Evolutionary conservation across 2,329 filamentous ascomycete genomes (phyloP).

Genomic region (Ceratocystiopsis minuta): DNA sequence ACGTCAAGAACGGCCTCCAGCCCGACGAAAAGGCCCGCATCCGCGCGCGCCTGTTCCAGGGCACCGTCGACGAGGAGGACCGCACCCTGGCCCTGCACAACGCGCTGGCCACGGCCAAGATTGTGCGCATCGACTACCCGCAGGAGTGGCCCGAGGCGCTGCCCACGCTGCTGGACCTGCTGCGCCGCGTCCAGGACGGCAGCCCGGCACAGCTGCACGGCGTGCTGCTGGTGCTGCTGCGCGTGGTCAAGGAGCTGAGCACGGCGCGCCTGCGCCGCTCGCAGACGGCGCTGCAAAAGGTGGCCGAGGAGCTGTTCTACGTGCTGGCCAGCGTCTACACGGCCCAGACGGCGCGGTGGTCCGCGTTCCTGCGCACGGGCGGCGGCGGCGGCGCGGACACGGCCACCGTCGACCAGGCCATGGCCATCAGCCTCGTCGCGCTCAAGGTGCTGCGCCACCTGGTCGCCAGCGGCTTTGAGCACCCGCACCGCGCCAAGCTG

Average conservation of each 20-base stretch:
- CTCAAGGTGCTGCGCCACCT: conserved; percentile 69
- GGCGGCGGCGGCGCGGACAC: conserved; percentile 28
- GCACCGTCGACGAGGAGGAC: conserved; percentile 61
- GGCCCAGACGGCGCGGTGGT: conserved; percentile 54
- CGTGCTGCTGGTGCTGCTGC: conserved; percentile 58
- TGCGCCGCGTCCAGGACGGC: conserved; percentile 45
- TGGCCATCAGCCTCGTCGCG: conserved; percentile 60
- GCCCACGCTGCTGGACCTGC: conserved; percentile 42
- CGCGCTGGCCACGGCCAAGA: conserved; percentile 71
- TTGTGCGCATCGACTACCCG: conserved; percentile 79
- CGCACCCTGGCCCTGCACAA: conserved; percentile 68
- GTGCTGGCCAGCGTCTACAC: conserved; percentile 64
- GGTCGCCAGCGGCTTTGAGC: conserved; percentile 64
- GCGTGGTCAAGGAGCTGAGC: conserved; percentile 78
- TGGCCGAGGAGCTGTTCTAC: conserved; percentile 70
- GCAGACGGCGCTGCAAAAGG: conserved; percentile 56
- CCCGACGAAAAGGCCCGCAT: conserved; percentile 62
- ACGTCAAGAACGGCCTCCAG: conserved; percentile 44
- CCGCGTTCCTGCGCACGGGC: conserved; percentile 30
- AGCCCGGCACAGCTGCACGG: conserved; percentile 47
- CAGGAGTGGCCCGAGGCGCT: conserved; percentile 59
- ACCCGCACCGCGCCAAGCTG: conserved; percentile 59
- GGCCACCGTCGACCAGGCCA: conserved; percentile 35
- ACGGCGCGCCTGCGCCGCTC: conserved; percentile 61
- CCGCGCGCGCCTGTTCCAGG: conserved; percentile 54